Base-by-base conservation (phyloP, 2,329 filamentous ascomycete genomes). In the Phyllachora maydis region DNA sequence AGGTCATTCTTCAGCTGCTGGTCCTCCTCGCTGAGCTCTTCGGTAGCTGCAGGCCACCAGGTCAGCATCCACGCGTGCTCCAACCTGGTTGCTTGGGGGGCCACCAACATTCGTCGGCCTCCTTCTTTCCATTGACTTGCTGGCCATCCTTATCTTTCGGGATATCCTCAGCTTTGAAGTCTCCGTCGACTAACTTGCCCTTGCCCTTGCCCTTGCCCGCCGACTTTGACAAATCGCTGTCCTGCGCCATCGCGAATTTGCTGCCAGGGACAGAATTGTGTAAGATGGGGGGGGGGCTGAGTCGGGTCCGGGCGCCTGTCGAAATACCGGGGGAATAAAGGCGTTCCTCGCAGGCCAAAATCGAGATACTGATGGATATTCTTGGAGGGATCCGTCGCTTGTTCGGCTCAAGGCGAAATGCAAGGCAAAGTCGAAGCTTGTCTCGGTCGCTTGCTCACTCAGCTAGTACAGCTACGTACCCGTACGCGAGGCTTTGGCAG, bases 1-100 rank as follows among this genome's bases (percentile, higher is more conserved):
- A 98, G 71, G 54, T 98, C 88, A 43, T 65, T 83, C 61, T 98
- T 98, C 43, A 98, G 69, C 58, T 95, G 83, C 54, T 95, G 83
- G 36, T 98, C 88, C 50, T 98, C 88, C 42, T 98, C 88, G 42
- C 65, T 98, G 37, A 98, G 72, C 53, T 98, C 88, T 54, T 95
- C 85, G 56, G 61, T 46, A 41, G 47, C 52, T 49, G 31, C 20
- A 24, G 14, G 29, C 24, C 26, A 22, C 35, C 50, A 37, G 28
- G 42, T 56, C 40, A 56, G 45, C 35, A 26, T 40, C 33, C 40
- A 35, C 27, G 25, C 13, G 19, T 14, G 14, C 8, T 14, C 13
- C 22, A 23, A 20, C 18, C 24, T 21, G 27, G 25, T 24, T 30
- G 20, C 19, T 25, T 30, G 16, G 20, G 22, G 27, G 27, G 19